Evolutionary conservation across 2,329 filamentous ascomycete species (phyloP).

Genomic region (Cryphonectria nitschkei): DNA sequence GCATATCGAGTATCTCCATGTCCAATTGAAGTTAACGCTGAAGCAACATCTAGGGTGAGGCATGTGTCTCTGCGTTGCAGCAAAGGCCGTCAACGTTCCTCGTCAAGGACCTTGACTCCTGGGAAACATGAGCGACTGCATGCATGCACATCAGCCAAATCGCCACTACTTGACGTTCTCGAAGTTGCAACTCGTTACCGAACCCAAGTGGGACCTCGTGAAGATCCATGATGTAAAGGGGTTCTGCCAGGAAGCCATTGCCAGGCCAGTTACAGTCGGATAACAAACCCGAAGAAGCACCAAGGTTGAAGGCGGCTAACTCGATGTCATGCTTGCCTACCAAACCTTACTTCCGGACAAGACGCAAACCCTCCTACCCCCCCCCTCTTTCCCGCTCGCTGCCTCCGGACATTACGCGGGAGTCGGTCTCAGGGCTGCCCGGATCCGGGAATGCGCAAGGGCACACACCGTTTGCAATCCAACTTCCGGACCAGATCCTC

Average conservation of each 20-base stretch:
- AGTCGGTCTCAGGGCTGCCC: background rate
- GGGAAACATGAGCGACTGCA: background rate
- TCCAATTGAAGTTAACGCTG: background rate
- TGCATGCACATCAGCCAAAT: background rate
- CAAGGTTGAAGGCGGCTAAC: background rate
- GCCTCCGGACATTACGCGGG: background rate
- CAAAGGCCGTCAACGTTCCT: too few species aligned
- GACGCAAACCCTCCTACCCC: background rate
- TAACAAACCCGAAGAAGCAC: too few species aligned
- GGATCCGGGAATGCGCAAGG: background rate
- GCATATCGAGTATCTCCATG: background rate
- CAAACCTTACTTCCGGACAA: background rate
- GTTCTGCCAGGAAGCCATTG: too few species aligned
- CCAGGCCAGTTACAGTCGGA: too few species aligned
- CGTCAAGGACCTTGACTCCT: too few species aligned
- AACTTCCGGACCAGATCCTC: background rate
- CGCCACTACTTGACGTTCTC: background rate
- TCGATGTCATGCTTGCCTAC: background rate
- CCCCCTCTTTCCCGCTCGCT: background rate
- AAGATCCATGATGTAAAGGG: background rate
- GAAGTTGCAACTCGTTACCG: background rate
- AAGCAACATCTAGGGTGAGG: background rate
- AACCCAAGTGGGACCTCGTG: background rate
- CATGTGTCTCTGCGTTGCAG: too few species aligned
- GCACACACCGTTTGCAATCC: conserved; percentile 7